Percentiles rank a stretch among this genome's conserved stretches.
Conservation (phyloP, 2,329 filamentous ascomycete genomes). For the Lecanicillium sp. region DNA sequence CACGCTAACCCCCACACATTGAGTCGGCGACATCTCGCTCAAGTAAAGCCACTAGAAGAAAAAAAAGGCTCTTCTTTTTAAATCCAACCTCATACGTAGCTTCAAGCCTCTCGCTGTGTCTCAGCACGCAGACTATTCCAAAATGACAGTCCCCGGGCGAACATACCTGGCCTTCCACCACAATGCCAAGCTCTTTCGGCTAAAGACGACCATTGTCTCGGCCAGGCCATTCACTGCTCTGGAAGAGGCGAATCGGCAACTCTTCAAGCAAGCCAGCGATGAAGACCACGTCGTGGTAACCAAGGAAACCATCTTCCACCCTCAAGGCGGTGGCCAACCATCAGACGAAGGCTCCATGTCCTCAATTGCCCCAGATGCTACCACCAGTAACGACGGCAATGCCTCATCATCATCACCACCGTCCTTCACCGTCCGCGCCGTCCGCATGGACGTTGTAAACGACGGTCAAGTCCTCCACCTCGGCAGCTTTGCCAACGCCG, state of each 20-base stretch:
- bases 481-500: slow-evolving; percentile 40
- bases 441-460: slow-evolving; percentile 43
- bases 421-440: slow-evolving; percentile 45
- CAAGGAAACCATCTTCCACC: slow-evolving; percentile 63
- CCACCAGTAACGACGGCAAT: slow-evolving; percentile 9
- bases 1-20: too few relatives aligned
- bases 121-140: too few relatives aligned
- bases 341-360: slow-evolving; percentile 55
- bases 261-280: slow-evolving; percentile 49
- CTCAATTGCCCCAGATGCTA: slow-evolving; percentile 5
- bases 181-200: slow-evolving; percentile 32
- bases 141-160: slow-evolving; percentile 15
- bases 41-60: too few relatives aligned
- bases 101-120: too few relatives aligned
- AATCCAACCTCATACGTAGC: too few relatives aligned
- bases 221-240: slow-evolving; percentile 41
- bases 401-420: slow-evolving; percentile 2
- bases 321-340: slow-evolving; percentile 67
- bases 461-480: slow-evolving; percentile 57
- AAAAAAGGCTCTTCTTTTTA: too few relatives aligned
- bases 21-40: too few relatives aligned
- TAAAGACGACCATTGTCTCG: slow-evolving; percentile 35
- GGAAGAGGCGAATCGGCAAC: slow-evolving; percentile 38
- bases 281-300: slow-evolving; percentile 51
- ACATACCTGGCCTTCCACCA: slow-evolving; percentile 38